Evolutionary conservation across 2,329 filamentous ascomycete genomes (phyloP).

Genomic region (Pseudogymnoascus sp.): DNA sequence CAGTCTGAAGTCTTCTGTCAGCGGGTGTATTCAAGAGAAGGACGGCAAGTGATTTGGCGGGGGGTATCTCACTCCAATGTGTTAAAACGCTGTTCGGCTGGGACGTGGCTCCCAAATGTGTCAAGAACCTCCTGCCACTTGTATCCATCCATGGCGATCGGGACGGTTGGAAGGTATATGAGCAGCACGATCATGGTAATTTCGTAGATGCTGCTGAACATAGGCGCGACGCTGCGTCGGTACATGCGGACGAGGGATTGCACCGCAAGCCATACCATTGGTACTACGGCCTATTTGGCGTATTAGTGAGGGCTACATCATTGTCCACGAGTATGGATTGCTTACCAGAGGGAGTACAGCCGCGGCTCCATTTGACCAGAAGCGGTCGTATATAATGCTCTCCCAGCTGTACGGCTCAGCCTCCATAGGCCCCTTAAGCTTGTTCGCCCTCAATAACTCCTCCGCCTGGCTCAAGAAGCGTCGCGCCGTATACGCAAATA

Average conservation of each 20-base stretch:
- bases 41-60: background rate
- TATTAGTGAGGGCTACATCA: background rate
- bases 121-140: background rate
- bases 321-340: background rate
- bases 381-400: background rate
- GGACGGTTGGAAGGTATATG: background rate
- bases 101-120: background rate
- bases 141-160: background rate
- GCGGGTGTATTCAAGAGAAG: background rate
- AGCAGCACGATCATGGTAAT: slow-evolving; percentile 1
- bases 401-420: background rate
- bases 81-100: background rate
- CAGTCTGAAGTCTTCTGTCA: background rate
- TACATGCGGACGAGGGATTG: background rate
- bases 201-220: background rate
- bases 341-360: background rate
- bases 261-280: background rate
- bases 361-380: background rate
- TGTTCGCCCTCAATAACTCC: background rate
- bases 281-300: background rate
- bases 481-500: background rate
- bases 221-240: background rate
- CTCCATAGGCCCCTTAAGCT: background rate
- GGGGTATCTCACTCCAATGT: background rate
- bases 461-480: background rate